phyloP scores from a whole-genome alignment of 176 grass and related monocot genomes.

The Oryza nivara region DNA sequence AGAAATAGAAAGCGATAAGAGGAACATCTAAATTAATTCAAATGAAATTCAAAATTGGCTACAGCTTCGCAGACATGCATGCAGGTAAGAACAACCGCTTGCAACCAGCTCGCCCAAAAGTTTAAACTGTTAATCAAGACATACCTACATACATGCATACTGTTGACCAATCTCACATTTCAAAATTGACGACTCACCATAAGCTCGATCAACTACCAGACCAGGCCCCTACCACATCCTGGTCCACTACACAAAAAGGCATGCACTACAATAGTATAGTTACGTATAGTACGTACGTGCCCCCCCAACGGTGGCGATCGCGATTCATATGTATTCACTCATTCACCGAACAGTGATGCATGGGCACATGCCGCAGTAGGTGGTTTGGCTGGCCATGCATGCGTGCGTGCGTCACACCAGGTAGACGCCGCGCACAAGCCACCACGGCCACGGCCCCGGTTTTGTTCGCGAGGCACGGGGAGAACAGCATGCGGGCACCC shows the following conservation, averaged over 20 bases:
- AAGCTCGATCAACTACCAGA: background rate
- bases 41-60: background rate
- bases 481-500: constrained; percentile 15
- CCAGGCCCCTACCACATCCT: background rate
- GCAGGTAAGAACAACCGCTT: background rate
- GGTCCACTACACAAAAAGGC: background rate
- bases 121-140: background rate
- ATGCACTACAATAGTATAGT: background rate
- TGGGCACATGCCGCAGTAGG: background rate
- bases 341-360: background rate
- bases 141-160: background rate
- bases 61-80: background rate
- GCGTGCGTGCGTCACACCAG: background rate
- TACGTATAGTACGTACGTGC: background rate
- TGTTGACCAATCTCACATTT: background rate
- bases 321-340: background rate
- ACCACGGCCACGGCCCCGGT: background rate
- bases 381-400: background rate
- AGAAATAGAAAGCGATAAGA: too few species aligned
- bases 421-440: constrained; percentile 21
- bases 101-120: background rate
- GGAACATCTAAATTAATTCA: too few species aligned
- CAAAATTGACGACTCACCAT: background rate
- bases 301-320: background rate
- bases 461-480: constrained; percentile 14